Evolutionary conservation across 2,329 filamentous ascomycete species (phyloP).

Genomic region (Fusarium albidum): DNA sequence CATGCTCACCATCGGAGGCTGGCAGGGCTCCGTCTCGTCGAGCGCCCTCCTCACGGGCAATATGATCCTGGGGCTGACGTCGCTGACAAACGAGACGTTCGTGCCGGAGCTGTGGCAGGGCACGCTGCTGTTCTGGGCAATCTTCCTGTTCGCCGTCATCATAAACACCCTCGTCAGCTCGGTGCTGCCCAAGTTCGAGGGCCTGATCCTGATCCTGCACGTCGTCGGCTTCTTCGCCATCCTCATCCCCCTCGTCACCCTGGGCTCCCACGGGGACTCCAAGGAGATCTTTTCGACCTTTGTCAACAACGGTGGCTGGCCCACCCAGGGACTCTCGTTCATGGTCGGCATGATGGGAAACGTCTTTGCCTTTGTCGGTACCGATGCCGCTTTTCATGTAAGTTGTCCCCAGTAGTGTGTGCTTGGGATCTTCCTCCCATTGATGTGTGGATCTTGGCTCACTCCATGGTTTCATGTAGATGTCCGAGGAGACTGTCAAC

Average conservation of each 20-base stretch:
- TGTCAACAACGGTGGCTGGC: slow-evolving; percentile 55
- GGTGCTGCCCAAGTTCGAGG: slow-evolving; percentile 59
- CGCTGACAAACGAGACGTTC: slow-evolving; percentile 48
- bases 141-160: slow-evolving; percentile 54
- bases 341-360: slow-evolving; percentile 54
- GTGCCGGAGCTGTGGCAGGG: slow-evolving; percentile 54
- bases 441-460: neutral
- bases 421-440: neutral
- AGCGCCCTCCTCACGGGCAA: slow-evolving; percentile 54
- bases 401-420: neutral
- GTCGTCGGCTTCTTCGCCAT: slow-evolving; percentile 47
- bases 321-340: slow-evolving; percentile 53
- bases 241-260: slow-evolving; percentile 41
- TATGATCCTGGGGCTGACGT: slow-evolving; percentile 50
- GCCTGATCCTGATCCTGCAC: slow-evolving; percentile 58
- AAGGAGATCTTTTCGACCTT: slow-evolving; percentile 54
- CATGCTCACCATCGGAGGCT: slow-evolving; percentile 60
- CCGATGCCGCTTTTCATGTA: slow-evolving; percentile 44
- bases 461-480: slow-evolving; percentile 40
- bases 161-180: slow-evolving; percentile 59
- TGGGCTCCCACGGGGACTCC: slow-evolving; percentile 44
- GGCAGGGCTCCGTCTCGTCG: slow-evolving; percentile 48
- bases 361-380: slow-evolving; percentile 47
- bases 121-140: slow-evolving; percentile 57
- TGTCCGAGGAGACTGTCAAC: slow-evolving; percentile 57